Percentiles rank a stretch among this genome's conserved stretches.
These are phyloP conservation scores for Phalaenopsis equestris DNA, from an alignment of 106 monocot genomes.

Conservation along the genomic window DNA sequence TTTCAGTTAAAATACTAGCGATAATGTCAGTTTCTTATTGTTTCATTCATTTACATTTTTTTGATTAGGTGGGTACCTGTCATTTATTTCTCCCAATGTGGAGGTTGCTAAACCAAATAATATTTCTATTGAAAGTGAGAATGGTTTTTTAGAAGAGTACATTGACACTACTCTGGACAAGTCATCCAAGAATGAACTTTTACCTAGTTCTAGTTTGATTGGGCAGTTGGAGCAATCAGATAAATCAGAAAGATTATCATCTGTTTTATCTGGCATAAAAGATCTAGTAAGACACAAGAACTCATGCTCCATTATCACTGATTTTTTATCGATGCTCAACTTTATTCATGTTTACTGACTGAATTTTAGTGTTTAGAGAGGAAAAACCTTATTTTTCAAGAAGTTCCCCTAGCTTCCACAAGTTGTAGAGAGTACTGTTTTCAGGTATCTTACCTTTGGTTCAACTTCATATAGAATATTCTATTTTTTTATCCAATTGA, in stretches of 20 bases:
- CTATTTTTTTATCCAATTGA: not conserved
- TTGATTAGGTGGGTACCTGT: constrained; percentile 7
- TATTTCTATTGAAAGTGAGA: constrained; percentile 3
- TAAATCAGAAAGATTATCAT: constrained; percentile 5
- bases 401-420: constrained; percentile 3
- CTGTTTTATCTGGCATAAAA: constrained; percentile 5
- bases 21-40: not conserved
- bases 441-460: not conserved
- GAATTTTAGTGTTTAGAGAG: constrained; percentile 6
- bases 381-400: constrained; percentile 4
- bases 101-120: not conserved
- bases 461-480: constrained; percentile 1
- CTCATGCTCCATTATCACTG: not conserved
- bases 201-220: constrained; percentile 5
- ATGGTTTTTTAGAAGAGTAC: constrained; percentile 9
- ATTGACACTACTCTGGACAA: constrained; percentile 1
- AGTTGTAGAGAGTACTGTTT: not conserved
- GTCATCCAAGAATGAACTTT: not conserved
- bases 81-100: constrained; percentile 10
- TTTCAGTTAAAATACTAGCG: not conserved
- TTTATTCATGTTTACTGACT: not conserved
- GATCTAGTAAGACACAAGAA: constrained; percentile 2
- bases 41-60: not conserved
- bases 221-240: constrained; percentile 5
- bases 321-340: not conserved